Percentiles rank a stretch among this genome's conserved stretches.
phyloP scores from a whole-genome alignment of 352 stramenopile species.

The Phytophthora uliginosa region DNA sequence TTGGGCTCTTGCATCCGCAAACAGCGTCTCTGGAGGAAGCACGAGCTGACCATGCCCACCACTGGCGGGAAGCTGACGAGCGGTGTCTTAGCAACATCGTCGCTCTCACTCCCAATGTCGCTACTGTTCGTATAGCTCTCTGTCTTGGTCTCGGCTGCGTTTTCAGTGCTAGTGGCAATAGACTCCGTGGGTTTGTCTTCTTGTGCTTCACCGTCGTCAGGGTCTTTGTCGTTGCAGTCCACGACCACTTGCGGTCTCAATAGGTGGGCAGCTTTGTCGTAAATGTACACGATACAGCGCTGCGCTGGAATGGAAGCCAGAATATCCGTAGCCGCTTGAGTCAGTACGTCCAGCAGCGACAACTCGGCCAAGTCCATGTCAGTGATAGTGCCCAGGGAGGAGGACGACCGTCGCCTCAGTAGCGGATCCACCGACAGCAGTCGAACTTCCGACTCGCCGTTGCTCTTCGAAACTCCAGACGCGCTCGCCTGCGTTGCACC shows the following conservation, averaged over 20 bases:
- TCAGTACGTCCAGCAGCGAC: conserved; percentile 47
- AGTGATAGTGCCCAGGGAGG: conserved; percentile 5
- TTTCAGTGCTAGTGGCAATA: not conserved
- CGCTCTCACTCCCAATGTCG: not conserved
- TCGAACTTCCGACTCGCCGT: conserved; percentile 5
- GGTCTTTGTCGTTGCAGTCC: conserved; percentile 12
- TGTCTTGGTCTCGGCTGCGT: not conserved
- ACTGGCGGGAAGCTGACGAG: conserved; percentile 58
- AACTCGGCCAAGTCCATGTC: conserved; percentile 30
- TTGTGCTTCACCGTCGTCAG: not conserved
- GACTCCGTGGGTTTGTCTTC: not conserved
- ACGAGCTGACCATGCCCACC: conserved; percentile 65
- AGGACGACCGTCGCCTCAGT: conserved; percentile 16
- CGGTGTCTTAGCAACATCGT: not conserved
- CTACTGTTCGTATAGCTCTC: conserved; percentile 1
- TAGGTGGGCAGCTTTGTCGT: conserved; percentile 60
- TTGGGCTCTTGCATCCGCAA: conserved; percentile 70
- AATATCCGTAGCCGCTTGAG: conserved; percentile 46
- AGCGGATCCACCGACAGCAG: conserved; percentile 6
- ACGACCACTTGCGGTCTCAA: conserved; percentile 48
- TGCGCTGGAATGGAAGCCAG: conserved; percentile 54
- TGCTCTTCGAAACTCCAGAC: not conserved
- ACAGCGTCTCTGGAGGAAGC: conserved; percentile 66
- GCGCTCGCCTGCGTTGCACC: not conserved
- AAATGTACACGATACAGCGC: conserved; percentile 63